Evolutionary conservation across 768 basidiomycete species (phyloP).

Genomic region (Amanita rubescens): DNA sequence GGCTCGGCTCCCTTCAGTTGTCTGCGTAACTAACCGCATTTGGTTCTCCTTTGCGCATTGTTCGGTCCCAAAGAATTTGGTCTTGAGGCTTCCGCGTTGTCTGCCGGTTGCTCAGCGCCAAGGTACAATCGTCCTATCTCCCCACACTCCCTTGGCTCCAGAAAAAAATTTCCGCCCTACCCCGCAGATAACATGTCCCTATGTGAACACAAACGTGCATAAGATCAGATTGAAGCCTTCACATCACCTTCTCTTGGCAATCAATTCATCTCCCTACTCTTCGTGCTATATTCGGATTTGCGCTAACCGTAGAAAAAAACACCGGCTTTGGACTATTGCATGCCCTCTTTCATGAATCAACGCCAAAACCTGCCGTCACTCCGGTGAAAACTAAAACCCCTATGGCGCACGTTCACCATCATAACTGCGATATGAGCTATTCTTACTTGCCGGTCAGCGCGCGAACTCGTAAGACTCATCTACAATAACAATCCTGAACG

Average conservation of each 20-base stretch:
- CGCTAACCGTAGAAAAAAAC: background rate
- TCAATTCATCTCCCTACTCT: background rate
- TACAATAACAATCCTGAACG: background rate
- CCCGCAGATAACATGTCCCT: background rate
- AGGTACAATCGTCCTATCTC: constrained; percentile 1
- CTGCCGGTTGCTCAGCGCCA: background rate
- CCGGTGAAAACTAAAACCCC: background rate
- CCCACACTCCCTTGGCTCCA: background rate
- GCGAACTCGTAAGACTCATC: background rate
- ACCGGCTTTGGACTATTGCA: background rate
- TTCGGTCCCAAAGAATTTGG: background rate
- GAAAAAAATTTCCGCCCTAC: background rate
- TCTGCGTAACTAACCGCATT: background rate
- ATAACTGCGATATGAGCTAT: background rate
- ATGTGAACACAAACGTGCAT: background rate
- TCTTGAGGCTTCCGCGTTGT: background rate
- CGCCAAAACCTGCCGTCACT: background rate
- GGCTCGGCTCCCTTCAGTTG: background rate
- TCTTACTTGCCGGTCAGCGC: background rate
- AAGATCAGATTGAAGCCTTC: no score
- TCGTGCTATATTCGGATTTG: no score
- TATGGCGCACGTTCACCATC: background rate
- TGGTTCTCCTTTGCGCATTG: background rate
- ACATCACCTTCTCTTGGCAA: background rate
- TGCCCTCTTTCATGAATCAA: background rate